Evolutionary conservation across 108 stramenopile species (phyloP).

Genomic region (Fragilaria crotonensis): DNA sequence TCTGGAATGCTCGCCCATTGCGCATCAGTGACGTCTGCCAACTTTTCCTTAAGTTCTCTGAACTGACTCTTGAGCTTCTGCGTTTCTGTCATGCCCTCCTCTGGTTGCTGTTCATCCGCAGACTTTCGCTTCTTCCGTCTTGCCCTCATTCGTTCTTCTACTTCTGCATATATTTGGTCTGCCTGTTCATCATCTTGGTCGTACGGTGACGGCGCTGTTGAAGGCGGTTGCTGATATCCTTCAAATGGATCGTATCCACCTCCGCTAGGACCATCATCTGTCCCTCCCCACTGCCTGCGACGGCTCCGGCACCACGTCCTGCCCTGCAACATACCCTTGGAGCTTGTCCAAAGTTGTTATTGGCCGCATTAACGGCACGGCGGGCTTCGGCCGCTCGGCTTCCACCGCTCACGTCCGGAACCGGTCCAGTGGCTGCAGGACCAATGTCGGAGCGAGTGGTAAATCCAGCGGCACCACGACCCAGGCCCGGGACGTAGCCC

Average conservation of each 20-base stretch:
- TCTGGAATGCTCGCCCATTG: constrained; percentile 98
- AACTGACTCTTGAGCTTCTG: constrained; percentile 90
- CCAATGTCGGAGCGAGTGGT: constrained; percentile 95
- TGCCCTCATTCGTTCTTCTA: constrained; percentile 90
- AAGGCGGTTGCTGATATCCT: constrained; percentile 19
- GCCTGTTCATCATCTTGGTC: constrained; percentile 96
- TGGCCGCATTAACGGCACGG: not conserved
- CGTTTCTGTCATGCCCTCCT: constrained; percentile 12
- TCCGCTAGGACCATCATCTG: no score
- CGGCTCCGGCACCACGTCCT: constrained; percentile 64
- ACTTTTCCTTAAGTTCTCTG: constrained; percentile 88
- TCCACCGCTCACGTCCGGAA: constrained; percentile 7
- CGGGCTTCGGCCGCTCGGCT: constrained; percentile 26
- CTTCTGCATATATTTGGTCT: constrained; percentile 89
- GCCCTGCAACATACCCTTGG: constrained; percentile 85
- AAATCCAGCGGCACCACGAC: constrained; percentile 96
- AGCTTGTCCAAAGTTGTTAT: constrained; percentile 72
- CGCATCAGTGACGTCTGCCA: constrained; percentile 80
- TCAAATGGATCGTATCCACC: constrained; percentile 10
- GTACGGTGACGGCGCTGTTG: constrained; percentile 53
- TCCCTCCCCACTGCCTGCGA: constrained; percentile 21
- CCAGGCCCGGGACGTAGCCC: constrained; percentile 94
- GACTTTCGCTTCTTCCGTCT: constrained; percentile 52
- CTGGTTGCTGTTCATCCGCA: constrained; percentile 21
- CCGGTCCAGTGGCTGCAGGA: constrained; percentile 40